These are phyloP conservation scores for Phytophthora fragariae DNA, from an alignment of 352 stramenopile species.

Conservation along the genomic window DNA sequence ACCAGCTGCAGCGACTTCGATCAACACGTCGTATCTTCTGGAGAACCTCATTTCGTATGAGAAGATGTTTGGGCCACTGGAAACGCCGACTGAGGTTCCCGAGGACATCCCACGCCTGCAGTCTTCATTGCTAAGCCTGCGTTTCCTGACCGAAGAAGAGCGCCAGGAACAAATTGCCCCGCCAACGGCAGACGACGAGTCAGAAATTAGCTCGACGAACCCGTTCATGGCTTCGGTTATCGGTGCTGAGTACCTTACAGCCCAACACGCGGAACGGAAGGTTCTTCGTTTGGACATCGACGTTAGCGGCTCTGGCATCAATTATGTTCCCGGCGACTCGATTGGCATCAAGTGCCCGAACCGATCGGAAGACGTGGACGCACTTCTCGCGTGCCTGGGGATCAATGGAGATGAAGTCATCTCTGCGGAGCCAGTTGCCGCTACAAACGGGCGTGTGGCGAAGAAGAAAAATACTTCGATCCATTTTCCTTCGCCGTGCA, in stretches of 20 bases:
- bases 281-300: slow-evolving; percentile 67
- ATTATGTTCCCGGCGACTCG: slow-evolving; percentile 85
- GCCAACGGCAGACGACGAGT: slow-evolving; percentile 12
- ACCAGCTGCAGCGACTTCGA: background rate
- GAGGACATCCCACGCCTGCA: slow-evolving; percentile 69
- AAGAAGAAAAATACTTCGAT: slow-evolving; percentile 44
- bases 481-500: slow-evolving; percentile 64
- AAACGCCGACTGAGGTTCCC: slow-evolving; percentile 41
- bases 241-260: slow-evolving; percentile 62
- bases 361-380: slow-evolving; percentile 64
- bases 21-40: slow-evolving; percentile 40
- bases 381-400: slow-evolving; percentile 62
- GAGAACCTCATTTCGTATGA: slow-evolving; percentile 63
- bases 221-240: slow-evolving; percentile 58
- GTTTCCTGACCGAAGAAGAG: slow-evolving; percentile 43
- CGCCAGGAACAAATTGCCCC: slow-evolving; percentile 5
- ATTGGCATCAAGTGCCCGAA: slow-evolving; percentile 91
- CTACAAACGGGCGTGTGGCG: slow-evolving; percentile 32
- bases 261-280: slow-evolving; percentile 54
- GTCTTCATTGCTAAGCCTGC: slow-evolving; percentile 53
- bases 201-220: slow-evolving; percentile 54
- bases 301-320: slow-evolving; percentile 52
- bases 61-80: slow-evolving; percentile 61
- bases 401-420: slow-evolving; percentile 48
- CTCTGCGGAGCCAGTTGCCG: slow-evolving; percentile 42